These are phyloP conservation scores for Cochlearia excelsa DNA, from an alignment of 345 rosid genomes.

Conservation along the genomic window DNA sequence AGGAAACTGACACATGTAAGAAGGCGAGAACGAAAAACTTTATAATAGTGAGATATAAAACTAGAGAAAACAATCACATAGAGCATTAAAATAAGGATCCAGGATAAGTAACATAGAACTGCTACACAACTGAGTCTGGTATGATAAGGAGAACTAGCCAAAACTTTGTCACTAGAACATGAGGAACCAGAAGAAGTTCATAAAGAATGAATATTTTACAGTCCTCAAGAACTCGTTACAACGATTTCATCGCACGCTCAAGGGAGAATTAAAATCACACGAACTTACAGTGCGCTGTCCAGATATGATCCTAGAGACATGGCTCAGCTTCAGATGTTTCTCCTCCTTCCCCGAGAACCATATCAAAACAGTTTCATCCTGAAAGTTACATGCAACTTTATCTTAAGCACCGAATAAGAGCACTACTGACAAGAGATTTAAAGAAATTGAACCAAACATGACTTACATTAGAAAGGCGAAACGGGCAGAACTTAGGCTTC, in stretches of 20 bases:
- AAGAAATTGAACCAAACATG: not conserved
- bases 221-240: not conserved
- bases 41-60: not conserved
- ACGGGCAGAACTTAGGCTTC: slow-evolving; percentile 97
- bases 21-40: slow-evolving; percentile 12
- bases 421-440: not conserved
- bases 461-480: slow-evolving; percentile 95
- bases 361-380: slow-evolving; percentile 96
- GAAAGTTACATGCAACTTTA: slow-evolving; percentile 32
- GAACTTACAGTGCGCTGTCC: slow-evolving; percentile 97
- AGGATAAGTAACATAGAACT: slow-evolving; percentile 11
- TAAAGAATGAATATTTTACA: not conserved
- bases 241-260: slow-evolving; percentile 10
- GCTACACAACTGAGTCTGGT: slow-evolving; percentile 12
- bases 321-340: slow-evolving; percentile 84
- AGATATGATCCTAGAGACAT: slow-evolving; percentile 84
- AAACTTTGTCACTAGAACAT: not conserved
- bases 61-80: not conserved
- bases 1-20: slow-evolving; percentile 15
- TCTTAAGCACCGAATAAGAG: slow-evolving; percentile 9
- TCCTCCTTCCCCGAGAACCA: slow-evolving; percentile 96
- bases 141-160: not conserved
- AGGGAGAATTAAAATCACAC: slow-evolving; percentile 9
- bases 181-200: not conserved
- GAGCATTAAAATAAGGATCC: slow-evolving; percentile 3